These are phyloP conservation scores for Crithidia fasciculata DNA, from an alignment of 208 protist species.

Conservation along the genomic window DNA sequence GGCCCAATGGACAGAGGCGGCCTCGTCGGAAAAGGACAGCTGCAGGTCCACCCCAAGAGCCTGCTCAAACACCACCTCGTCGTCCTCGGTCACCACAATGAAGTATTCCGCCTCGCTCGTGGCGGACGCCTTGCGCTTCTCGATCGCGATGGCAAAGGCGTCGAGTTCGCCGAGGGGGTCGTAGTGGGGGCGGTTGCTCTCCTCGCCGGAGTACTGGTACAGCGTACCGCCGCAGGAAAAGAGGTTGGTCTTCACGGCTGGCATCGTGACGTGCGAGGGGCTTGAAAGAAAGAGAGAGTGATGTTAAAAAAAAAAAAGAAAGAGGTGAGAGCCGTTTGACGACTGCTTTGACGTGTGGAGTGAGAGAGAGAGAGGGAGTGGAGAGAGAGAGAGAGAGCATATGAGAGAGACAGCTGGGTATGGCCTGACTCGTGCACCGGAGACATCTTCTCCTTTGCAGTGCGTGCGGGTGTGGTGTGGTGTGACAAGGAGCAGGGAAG, in stretches of 20 bases:
- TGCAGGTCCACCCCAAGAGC: conserved; percentile 47
- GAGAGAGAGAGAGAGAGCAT: too few relatives aligned
- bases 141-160: conserved; percentile 23
- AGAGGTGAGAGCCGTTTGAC: background rate
- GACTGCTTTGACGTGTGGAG: background rate
- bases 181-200: conserved; percentile 28
- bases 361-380: background rate
- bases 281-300: background rate
- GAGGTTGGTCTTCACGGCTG: conserved; percentile 12
- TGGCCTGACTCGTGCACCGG: too few relatives aligned
- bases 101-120: conserved; percentile 17
- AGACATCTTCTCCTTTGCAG: too few relatives aligned
- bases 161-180: conserved; percentile 35
- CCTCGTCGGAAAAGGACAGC: conserved; percentile 39
- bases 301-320: background rate
- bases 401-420: too few relatives aligned
- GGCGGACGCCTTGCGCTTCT: conserved; percentile 21
- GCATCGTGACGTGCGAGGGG: background rate
- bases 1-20: conserved; percentile 59
- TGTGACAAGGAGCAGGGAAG: too few relatives aligned
- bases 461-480: too few relatives aligned
- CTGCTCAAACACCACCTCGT: conserved; percentile 45
- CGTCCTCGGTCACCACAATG: conserved; percentile 39
- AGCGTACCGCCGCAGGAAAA: conserved; percentile 49
- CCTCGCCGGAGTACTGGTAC: conserved; percentile 40